phyloP scores from a whole-genome alignment of 2,329 filamentous ascomycete genomes.

The Arthrobotrys entomopaga region DNA sequence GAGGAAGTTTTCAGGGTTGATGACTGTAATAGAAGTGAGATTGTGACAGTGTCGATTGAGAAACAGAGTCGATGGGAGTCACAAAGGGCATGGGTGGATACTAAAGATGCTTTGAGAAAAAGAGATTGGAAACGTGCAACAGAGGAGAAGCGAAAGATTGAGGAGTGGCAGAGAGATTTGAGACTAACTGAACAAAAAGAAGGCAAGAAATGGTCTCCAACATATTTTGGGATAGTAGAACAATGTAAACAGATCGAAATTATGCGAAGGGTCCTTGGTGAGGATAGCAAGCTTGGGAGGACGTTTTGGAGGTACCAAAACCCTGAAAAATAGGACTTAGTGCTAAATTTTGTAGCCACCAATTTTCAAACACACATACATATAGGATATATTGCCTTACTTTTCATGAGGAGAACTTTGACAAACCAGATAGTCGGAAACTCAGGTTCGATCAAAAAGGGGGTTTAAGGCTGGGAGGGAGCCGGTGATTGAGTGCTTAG shows the following conservation, averaged over 20 bases:
- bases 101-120: conserved; percentile 12
- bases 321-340: too few relatives aligned
- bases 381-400: too few relatives aligned
- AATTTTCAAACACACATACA: too few relatives aligned
- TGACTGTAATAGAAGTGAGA: background rate
- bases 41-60: background rate
- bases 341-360: too few relatives aligned
- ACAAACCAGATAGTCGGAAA: too few relatives aligned
- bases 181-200: conserved; percentile 16
- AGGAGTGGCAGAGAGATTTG: conserved; percentile 30
- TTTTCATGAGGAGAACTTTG: too few relatives aligned
- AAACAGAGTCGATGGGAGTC: conserved; percentile 23
- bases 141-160: conserved; percentile 37
- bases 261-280: background rate
- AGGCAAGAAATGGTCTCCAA: conserved; percentile 20
- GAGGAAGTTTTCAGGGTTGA: conserved; percentile 17
- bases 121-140: conserved; percentile 24
- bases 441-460: too few relatives aligned
- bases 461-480: too few relatives aligned
- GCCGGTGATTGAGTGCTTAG: too few relatives aligned
- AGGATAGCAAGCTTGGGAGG: background rate
- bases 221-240: conserved; percentile 10
- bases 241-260: background rate
- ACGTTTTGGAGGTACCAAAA: background rate
- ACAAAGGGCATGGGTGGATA: conserved; percentile 14